Percentiles rank a stretch among this genome's conserved stretches.
Conservation (phyloP, 2,329 filamentous ascomycete genomes). For the Fusarium circinatum region DNA sequence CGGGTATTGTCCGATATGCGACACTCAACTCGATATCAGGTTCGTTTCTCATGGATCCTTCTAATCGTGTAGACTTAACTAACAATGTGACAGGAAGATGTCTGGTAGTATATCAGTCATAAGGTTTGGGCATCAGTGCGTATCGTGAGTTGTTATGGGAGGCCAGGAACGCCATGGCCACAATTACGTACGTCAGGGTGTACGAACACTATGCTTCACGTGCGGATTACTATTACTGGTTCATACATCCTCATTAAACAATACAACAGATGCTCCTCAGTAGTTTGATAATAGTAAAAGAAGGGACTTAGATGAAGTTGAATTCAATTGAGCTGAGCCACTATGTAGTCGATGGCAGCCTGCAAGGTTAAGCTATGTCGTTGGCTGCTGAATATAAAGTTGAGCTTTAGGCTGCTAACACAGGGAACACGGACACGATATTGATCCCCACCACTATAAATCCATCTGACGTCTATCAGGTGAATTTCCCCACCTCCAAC, state of each 20-base stretch:
- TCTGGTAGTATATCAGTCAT: no score
- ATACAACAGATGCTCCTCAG: no score
- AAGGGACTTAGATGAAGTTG: neutral
- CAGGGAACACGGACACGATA: neutral
- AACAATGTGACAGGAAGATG: no score
- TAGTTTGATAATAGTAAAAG: no score
- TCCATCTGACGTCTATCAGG: rapidly evolving
- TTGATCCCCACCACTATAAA: rapidly evolving
- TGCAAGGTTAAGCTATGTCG: neutral
- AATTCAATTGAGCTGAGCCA: neutral
- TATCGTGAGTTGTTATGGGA: no score
- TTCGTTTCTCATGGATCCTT: neutral
- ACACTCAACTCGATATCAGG: neutral
- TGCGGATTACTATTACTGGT: no score
- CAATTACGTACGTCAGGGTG: no score
- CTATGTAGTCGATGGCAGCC: no score
- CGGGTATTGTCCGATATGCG: neutral
- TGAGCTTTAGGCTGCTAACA: neutral
- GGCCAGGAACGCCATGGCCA: no score
- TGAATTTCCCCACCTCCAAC: neutral
- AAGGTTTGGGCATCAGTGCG: rapidly evolving
- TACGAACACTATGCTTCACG: no score
- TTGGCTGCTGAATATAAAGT: neutral
- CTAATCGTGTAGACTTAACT: no score
- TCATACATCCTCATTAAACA: no score